phyloP scores from a whole-genome alignment of 306 rosid genomes.

The Castanea mollissima region DNA sequence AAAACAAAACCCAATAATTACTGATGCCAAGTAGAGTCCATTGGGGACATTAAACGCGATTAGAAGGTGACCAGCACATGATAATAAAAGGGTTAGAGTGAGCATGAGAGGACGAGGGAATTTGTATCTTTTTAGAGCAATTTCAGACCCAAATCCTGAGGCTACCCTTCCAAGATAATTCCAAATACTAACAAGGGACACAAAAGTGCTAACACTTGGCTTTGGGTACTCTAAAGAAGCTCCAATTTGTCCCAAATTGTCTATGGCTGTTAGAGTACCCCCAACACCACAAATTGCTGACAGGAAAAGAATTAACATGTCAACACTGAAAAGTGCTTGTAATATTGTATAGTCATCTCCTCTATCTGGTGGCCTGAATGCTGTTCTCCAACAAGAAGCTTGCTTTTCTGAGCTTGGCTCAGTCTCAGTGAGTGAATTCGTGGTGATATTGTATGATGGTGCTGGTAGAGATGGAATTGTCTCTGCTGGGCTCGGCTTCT shows the following conservation, averaged over 20 bases:
- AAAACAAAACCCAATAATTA: constrained; percentile 33
- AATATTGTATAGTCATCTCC: constrained; percentile 59
- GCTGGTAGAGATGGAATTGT: background rate
- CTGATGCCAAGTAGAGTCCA: constrained; percentile 46
- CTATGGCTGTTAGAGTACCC: constrained; percentile 52
- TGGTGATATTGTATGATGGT: background rate
- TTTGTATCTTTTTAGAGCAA: constrained; percentile 30
- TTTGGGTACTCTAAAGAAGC: constrained; percentile 34
- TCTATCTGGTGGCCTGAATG: constrained; percentile 40
- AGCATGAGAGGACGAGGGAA: constrained; percentile 52
- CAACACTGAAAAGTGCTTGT: constrained; percentile 53
- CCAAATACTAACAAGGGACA: constrained; percentile 57
- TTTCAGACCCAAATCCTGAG: constrained; percentile 48
- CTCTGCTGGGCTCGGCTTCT: constrained; percentile 13
- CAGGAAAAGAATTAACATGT: constrained; percentile 48
- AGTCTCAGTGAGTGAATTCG: background rate
- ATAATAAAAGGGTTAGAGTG: constrained; percentile 40
- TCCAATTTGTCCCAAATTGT: constrained; percentile 53
- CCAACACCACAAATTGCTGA: constrained; percentile 53
- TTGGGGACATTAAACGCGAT: constrained; percentile 42
- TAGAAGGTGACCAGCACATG: constrained; percentile 52
- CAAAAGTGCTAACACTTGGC: constrained; percentile 40
- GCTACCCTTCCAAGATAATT: constrained; percentile 53
- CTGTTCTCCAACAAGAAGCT: constrained; percentile 44
- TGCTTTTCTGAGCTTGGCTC: background rate